Base-by-base conservation (phyloP, 306 rosid genomes). In the Erythrophleum fordii region DNA sequence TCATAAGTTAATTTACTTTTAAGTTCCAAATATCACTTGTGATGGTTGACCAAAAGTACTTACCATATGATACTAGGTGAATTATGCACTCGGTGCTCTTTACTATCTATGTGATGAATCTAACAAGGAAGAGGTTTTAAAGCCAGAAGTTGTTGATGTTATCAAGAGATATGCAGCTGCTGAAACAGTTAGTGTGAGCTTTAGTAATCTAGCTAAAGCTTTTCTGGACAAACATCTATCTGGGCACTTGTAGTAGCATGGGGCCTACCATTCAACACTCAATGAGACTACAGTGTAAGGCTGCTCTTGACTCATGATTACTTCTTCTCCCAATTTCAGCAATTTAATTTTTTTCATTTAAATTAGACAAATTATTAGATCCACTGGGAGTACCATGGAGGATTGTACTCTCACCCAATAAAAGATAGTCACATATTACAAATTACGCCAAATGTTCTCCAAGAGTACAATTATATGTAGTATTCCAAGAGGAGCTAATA, bases 131-230 rank as follows among this genome's bases (percentile, higher is more conserved):
- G 95, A 92, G 83, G 73, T 92, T 83, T 75, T 92, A 78, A 95
- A 90, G 85, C 92, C 95, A n/a, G 99, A 90, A 88, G 95, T 95
- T 72, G 62, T 95, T 34, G 93, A 91, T 75, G 61, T 90, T 74
- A 92, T 91, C 82, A 81, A 86, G 88, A 86, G 95, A 83, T 95
- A 92, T 77, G 99, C 99, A 55, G 92, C 84, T 5, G 92, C 94
- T 13, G 95, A 85, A 76, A 87, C 81, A 39, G 89, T 84, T 22
- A 88, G 87, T 80, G 89, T 79, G 78, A 88, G 88, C 89, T 95
- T 95, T 81, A 92, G 97, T 77, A 93, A 95, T 81, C 77, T 92
- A 31, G 99, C 97, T 61, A 91, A 85, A 86, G 93, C 95, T 56
- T 87, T 95, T 90, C 39, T 95, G 82, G 93, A 84, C 73, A 92